These are phyloP conservation scores for Carpinus fangiana DNA, from an alignment of 306 rosid species.

Conservation along the genomic window DNA sequence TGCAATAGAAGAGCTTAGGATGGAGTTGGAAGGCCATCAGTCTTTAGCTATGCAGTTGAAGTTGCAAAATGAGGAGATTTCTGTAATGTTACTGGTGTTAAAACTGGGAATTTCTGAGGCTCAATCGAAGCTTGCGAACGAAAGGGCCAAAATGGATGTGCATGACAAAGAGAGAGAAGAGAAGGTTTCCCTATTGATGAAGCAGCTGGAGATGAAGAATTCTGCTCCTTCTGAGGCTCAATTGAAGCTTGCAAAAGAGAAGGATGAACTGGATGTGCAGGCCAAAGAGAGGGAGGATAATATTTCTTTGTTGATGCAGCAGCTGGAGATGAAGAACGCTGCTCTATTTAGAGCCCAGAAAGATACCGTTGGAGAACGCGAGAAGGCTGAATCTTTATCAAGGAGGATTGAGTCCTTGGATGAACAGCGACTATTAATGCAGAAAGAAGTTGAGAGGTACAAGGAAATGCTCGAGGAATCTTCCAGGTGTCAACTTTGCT, in stretches of 20 bases:
- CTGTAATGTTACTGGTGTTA: constrained; percentile 58
- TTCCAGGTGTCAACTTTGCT: constrained; percentile 36
- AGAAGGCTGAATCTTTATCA: constrained; percentile 34
- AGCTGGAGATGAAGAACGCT: constrained; percentile 12
- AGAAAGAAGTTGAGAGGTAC: constrained; percentile 50
- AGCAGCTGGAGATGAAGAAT: constrained; percentile 62
- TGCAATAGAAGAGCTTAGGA: constrained; percentile 42
- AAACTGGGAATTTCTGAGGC: constrained; percentile 56
- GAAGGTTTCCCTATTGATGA: constrained; percentile 40
- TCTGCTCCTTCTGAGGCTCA: constrained; percentile 37
- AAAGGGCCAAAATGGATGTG: constrained; percentile 38
- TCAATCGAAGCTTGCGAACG: constrained; percentile 44
- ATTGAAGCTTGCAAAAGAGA: constrained; percentile 39
- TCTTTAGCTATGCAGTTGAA: constrained; percentile 48
- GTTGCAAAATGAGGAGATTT: constrained; percentile 71
- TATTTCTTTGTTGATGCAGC: neutral
- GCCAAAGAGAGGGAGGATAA: constrained; percentile 13
- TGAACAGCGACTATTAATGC: constrained; percentile 38
- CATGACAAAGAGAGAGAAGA: constrained; percentile 44
- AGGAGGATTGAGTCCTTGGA: constrained; percentile 47
- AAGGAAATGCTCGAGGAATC: constrained; percentile 65
- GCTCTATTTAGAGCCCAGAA: constrained; percentile 39
- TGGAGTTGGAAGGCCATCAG: constrained; percentile 50
- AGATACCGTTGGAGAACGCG: constrained; percentile 35
- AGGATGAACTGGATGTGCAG: constrained; percentile 37